These are phyloP conservation scores for Apiotrichum veenhuisii DNA, from an alignment of 1,284 basidiomycete genomes.

Conservation along the genomic window DNA sequence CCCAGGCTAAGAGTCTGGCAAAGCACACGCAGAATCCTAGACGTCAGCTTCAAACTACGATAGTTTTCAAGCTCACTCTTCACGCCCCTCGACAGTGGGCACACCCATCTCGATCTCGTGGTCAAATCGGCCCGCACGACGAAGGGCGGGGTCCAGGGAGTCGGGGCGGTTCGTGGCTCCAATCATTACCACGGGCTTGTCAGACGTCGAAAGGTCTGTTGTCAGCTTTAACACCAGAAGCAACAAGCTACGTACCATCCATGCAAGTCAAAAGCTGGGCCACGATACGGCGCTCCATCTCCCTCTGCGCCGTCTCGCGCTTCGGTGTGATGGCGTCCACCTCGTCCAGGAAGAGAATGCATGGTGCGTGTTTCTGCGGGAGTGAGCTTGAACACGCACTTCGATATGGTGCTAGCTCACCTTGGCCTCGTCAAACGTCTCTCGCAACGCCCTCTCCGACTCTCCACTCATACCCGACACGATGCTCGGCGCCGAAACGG, in stretches of 20 bases:
- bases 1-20: slow-evolving; percentile 35
- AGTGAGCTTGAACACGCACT: not conserved
- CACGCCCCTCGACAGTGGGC: slow-evolving; percentile 82
- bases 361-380: slow-evolving; percentile 73
- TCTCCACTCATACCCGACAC: slow-evolving; percentile 98
- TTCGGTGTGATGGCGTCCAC: slow-evolving; percentile 98
- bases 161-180: slow-evolving; percentile 96
- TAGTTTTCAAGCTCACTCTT: slow-evolving; percentile 53
- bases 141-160: slow-evolving; percentile 85
- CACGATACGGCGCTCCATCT: slow-evolving; percentile 97
- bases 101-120: slow-evolving; percentile 98
- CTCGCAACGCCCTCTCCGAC: slow-evolving; percentile 89
- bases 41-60: slow-evolving; percentile 53
- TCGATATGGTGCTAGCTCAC: slow-evolving; percentile 47
- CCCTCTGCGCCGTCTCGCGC: slow-evolving; percentile 90
- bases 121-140: slow-evolving; percentile 91
- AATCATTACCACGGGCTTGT: slow-evolving; percentile 82
- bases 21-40: slow-evolving; percentile 65
- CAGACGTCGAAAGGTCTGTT: slow-evolving; percentile 42
- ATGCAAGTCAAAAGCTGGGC: slow-evolving; percentile 96
- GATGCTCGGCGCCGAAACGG: slow-evolving; percentile 86
- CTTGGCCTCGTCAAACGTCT: slow-evolving; percentile 95
- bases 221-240: slow-evolving; percentile 2
- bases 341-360: slow-evolving; percentile 90
- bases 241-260: slow-evolving; percentile 64